Percentiles rank a stretch among this genome's conserved stretches.
Evolutionary conservation across 495 filamentous ascomycete species (phyloP).

Genomic region (Aspergillus coremiiformis): DNA sequence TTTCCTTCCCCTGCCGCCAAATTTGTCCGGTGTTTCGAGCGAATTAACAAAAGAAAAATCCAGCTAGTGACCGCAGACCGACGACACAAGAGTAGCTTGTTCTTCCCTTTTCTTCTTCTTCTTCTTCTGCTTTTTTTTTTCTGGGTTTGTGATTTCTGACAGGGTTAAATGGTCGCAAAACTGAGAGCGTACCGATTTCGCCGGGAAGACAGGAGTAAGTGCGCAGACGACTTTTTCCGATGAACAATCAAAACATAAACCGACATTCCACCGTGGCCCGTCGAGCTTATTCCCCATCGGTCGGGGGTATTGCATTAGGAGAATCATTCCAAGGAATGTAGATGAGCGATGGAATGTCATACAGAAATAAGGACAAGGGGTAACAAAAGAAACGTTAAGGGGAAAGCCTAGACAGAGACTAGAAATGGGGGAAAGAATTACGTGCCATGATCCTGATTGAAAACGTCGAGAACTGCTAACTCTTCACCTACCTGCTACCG

Average conservation of each 20-base stretch:
- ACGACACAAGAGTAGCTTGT: conserved; percentile 22
- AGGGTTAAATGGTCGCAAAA: conserved; percentile 29
- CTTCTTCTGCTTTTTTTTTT: conserved; percentile 6
- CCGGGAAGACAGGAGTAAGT: conserved; percentile 27
- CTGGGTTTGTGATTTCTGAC: conserved; percentile 3
- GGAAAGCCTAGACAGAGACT: conserved; percentile 5
- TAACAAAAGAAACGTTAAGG: conserved; percentile 7
- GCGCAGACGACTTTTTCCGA: conserved; percentile 21
- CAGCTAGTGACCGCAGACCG: conserved; percentile 36
- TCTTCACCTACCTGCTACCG: conserved; percentile 33
- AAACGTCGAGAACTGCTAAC: conserved; percentile 4
- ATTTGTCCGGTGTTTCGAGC: conserved; percentile 36
- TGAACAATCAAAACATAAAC: conserved; percentile 21
- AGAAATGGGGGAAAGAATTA: conserved; percentile 11
- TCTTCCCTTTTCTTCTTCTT: conserved; percentile 3
- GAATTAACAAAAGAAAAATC: conserved; percentile 39
- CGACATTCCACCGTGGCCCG: conserved; percentile 29
- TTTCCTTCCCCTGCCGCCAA: conserved; percentile 41
- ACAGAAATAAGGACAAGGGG: conserved; percentile 12
- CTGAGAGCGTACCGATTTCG: conserved; percentile 29
- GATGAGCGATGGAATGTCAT: conserved; percentile 7
- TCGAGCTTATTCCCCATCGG: conserved; percentile 31
- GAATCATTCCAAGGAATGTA: conserved; percentile 26
- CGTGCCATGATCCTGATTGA: conserved; percentile 7
- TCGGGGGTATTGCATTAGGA: conserved; percentile 11